Percentiles rank a stretch among this genome's conserved stretches.
phyloP scores from a whole-genome alignment of 495 filamentous ascomycete species.

The Penicillium soppii region DNA sequence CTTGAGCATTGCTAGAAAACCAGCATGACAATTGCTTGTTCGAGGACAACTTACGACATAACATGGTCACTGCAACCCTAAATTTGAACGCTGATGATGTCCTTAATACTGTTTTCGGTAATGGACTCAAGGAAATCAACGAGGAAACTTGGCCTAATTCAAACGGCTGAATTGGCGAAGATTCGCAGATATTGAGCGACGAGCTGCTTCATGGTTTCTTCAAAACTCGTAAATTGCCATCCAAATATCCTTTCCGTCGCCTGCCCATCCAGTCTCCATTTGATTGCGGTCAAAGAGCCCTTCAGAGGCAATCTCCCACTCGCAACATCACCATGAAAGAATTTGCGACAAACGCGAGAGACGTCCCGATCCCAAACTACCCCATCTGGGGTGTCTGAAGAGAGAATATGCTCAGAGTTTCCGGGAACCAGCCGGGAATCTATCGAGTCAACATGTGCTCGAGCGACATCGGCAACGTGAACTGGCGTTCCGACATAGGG shows the following conservation, averaged over 20 bases:
- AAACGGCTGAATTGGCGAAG: neutral
- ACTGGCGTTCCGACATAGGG: constrained; percentile 21
- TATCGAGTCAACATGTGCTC: constrained; percentile 27
- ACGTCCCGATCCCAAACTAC: constrained; percentile 44
- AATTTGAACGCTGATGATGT: too few relatives aligned
- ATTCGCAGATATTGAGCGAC: constrained; percentile 25
- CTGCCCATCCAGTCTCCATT: constrained; percentile 40
- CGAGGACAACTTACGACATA: too few relatives aligned
- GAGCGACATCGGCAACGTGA: constrained; percentile 25
- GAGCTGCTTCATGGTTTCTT: constrained; percentile 41
- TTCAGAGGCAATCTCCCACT: constrained; percentile 34
- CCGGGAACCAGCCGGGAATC: constrained; percentile 8
- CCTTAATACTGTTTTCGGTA: too few relatives aligned
- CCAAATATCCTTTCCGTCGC: constrained; percentile 47
- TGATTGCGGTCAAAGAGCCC: constrained; percentile 34
- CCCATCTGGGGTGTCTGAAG: constrained; percentile 16
- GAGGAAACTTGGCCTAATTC: too few relatives aligned
- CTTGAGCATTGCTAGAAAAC: too few relatives aligned
- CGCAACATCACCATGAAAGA: constrained; percentile 42
- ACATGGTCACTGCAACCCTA: too few relatives aligned
- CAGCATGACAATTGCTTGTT: too few relatives aligned
- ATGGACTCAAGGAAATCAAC: too few relatives aligned
- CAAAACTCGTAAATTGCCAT: constrained; percentile 42
- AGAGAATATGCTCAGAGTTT: constrained; percentile 20
- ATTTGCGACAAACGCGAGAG: constrained; percentile 31